These are phyloP conservation scores for Boechera retrofracta DNA, from an alignment of 345 rosid species.

Conservation along the genomic window DNA sequence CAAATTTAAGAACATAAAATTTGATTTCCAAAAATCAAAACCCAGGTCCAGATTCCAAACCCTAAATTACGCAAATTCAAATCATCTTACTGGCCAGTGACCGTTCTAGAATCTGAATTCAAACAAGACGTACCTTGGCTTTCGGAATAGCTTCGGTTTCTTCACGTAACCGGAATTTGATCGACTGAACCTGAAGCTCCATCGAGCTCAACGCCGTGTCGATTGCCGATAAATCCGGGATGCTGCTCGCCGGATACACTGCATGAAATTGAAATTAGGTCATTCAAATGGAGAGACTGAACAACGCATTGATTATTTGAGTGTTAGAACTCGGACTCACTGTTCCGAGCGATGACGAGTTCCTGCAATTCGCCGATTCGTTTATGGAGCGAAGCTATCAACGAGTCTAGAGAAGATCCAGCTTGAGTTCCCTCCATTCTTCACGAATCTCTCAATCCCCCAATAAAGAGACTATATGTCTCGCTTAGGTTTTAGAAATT, in stretches of 20 bases:
- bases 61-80: neutral
- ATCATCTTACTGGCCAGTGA: neutral
- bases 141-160: slow-evolving; percentile 83
- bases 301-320: neutral
- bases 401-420: slow-evolving; percentile 70
- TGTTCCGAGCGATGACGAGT: slow-evolving; percentile 90
- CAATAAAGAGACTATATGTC: slow-evolving; percentile 9
- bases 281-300: neutral
- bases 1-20: neutral
- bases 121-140: slow-evolving; percentile 59
- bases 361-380: slow-evolving; percentile 81
- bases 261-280: neutral
- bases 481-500: slow-evolving; percentile 16
- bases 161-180: slow-evolving; percentile 75
- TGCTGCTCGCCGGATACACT: slow-evolving; percentile 85
- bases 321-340: slow-evolving; percentile 51
- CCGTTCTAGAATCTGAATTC: neutral
- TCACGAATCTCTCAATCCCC: slow-evolving; percentile 1
- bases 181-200: slow-evolving; percentile 84
- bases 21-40: neutral
- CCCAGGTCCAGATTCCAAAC: neutral
- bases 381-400: slow-evolving; percentile 68
- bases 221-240: slow-evolving; percentile 70
- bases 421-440: slow-evolving; percentile 71
- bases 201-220: slow-evolving; percentile 73